Percentiles rank a stretch among this genome's conserved stretches.
Evolutionary conservation across 306 rosid genomes (phyloP).

Genomic region (Inga leiocalycina): DNA sequence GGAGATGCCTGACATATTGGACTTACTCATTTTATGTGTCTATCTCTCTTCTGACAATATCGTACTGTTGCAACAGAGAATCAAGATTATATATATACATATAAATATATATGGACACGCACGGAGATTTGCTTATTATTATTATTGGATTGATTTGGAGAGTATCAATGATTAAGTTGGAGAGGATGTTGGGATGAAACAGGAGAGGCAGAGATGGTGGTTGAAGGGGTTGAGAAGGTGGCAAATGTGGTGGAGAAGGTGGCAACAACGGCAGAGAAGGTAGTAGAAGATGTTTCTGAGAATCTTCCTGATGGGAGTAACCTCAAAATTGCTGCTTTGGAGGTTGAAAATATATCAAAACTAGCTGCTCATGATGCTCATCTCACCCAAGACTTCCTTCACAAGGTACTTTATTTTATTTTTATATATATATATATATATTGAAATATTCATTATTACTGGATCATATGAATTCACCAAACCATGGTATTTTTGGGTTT

Average conservation of each 20-base stretch:
- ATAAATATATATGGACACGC: too few relatives aligned
- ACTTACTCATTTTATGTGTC: neutral
- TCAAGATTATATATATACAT: neutral
- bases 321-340: slow-evolving; percentile 49
- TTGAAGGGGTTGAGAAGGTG: slow-evolving; percentile 54
- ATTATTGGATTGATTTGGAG: neutral
- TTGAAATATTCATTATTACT: neutral
- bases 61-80: neutral
- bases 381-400: slow-evolving; percentile 47
- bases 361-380: slow-evolving; percentile 60
- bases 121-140: neutral
- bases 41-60: neutral
- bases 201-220: slow-evolving; percentile 56
- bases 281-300: slow-evolving; percentile 51
- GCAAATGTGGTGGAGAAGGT: slow-evolving; percentile 55
- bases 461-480: neutral
- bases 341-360: slow-evolving; percentile 51
- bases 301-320: slow-evolving; percentile 47
- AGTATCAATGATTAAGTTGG: neutral
- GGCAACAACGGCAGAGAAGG: slow-evolving; percentile 53
- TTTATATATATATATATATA: too few relatives aligned
- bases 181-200: neutral
- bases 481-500: too few relatives aligned
- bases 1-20: neutral
- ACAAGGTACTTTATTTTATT: slow-evolving; percentile 47